Evolutionary conservation across 352 stramenopile species (phyloP), one percentile per base, ranked within the genome.

Genomic region (Globisporangium spiculum): DNA sequence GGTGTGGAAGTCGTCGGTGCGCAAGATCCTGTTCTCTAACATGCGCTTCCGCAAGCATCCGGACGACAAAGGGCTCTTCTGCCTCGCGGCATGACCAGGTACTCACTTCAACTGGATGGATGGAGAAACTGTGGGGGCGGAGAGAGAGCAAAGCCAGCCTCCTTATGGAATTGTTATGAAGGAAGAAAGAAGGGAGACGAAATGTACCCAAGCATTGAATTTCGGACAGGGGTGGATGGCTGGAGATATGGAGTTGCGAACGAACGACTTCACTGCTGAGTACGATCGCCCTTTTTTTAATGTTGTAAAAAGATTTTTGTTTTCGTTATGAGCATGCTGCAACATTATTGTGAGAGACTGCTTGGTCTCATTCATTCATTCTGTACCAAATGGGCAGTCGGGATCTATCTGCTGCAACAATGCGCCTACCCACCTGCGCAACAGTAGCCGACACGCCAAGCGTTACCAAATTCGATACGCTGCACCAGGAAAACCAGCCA

Each of bases 21-120:
- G 89, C 71, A 96, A 96, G 78, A 96, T 96, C 58, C 74, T 96
- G 34, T 94, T 95, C 67, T 93, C 84, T 30, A 94, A 96, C 72
- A 77, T 89, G 52, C 87, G 89, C 50, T 96, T 96, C 72, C 81
- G 79, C 52, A 92, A 93, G 70, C 75, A 94, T 63, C 79, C 88
- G 9, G 69, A 80, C 48, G 74, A 80, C 74, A 93, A 96, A 69
- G 80, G 84, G 24, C 61, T 91, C 61, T 91, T 93, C 62, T 92
- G 83, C 27, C 73, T 93, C 58, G 82, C 86, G 22, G 77, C 76
- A 30, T 90, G 62, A 90, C n/a, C 22, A 14, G 24, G 4, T 14
- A 20, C 14, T 16, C 38, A 16, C 4, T 46, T 38, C 32, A 38
- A 38, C 32, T 38, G 32, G 38, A 46, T 46, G 38, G 14, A 20